These are phyloP conservation scores for Coemansia sp. DNA, from an alignment of 192 early-diverging fungal species.

Conservation along the genomic window DNA sequence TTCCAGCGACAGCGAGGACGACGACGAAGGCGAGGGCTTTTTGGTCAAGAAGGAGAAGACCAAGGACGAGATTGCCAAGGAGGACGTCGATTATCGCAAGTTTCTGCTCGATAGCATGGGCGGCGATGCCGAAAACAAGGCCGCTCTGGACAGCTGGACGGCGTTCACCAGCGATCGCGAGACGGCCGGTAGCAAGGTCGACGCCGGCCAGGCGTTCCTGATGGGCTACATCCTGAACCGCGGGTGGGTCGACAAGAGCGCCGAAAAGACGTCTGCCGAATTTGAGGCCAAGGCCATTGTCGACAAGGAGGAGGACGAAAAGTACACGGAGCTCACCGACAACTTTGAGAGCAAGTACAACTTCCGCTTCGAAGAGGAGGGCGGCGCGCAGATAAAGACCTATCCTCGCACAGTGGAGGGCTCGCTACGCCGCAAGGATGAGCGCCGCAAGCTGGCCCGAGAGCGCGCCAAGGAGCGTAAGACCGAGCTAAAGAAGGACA, in stretches of 20 bases:
- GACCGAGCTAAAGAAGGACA: conserved; percentile 66
- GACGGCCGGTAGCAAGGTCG: conserved; percentile 36
- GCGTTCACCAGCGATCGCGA: not conserved
- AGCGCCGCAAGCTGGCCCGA: conserved; percentile 76
- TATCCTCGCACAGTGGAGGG: conserved; percentile 84
- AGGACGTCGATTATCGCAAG: conserved; percentile 88
- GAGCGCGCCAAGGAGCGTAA: conserved; percentile 74
- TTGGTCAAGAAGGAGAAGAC: conserved; percentile 76
- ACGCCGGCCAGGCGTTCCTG: conserved; percentile 69
- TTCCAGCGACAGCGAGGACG: conserved; percentile 50
- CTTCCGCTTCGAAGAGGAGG: conserved; percentile 92
- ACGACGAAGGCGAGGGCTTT: conserved; percentile 70
- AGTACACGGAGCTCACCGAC: conserved; percentile 78
- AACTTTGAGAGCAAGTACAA: conserved; percentile 92
- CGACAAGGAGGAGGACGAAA: conserved; percentile 77
- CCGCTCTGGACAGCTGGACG: conserved; percentile 41
- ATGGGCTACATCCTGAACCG: conserved; percentile 94
- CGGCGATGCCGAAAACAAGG: conserved; percentile 13
- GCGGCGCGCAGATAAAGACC: conserved; percentile 67
- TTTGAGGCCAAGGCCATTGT: conserved; percentile 66
- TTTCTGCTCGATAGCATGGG: conserved; percentile 86
- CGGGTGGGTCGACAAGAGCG: conserved; percentile 89
- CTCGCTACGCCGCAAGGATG: conserved; percentile 82
- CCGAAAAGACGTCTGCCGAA: conserved; percentile 64
- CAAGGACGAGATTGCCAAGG: conserved; percentile 73